Base-by-base conservation (phyloP, 2,329 filamentous ascomycete genomes). In the Pseudogymnoascus sp. region DNA sequence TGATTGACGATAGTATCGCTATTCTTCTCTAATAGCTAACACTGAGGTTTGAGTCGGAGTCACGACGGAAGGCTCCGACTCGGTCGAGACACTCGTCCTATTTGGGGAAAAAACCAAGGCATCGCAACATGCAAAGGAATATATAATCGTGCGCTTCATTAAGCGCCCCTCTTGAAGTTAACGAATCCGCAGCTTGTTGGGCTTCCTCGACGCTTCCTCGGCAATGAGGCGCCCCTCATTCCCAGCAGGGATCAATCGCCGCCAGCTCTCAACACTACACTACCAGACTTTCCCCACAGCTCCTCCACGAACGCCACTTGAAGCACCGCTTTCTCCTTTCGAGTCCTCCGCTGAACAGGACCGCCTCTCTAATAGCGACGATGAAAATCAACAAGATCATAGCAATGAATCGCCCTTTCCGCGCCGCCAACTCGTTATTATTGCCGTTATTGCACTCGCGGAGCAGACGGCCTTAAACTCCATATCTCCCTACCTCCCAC, bases 381-480 rank as follows among this genome's bases (percentile, higher is more conserved):
- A 74, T 10, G 67, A 71, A 45, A 75, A 76, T n/a, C 61, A 69
- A 40, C 65, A 67, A 12, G 40, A 62, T 29, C 60, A 67, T 36
- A 62, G 69, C 13, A 67, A 78, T 65, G 75, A 81, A 66, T 81
- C 84, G 66, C 92, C 93, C 0, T 77, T 99, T 15, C 94, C 94
- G 0, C 85, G 85, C 66, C 85, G 81, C 67, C 94, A 97, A 77
- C 87, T 99, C 64, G 82, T 86, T 4, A 83, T 97, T 12, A 79
- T 99, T 35, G 93, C 93, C 1, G 78, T 97, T 66, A 89, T 99
- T 64, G 92, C 92, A 5, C 81, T 99, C 21, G 89, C 90, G 60
- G 94, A 99, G 73, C 94, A 99, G 78, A 97, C 93, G 0, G 94
- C 94, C 0, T 82, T 99, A 71, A 99, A 99, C 74, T 96, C 92